Evolutionary conservation across 495 filamentous ascomycete species (phyloP), one percentile per base, ranked within the genome.

Genomic region (Saxispiralis lemnorum): DNA sequence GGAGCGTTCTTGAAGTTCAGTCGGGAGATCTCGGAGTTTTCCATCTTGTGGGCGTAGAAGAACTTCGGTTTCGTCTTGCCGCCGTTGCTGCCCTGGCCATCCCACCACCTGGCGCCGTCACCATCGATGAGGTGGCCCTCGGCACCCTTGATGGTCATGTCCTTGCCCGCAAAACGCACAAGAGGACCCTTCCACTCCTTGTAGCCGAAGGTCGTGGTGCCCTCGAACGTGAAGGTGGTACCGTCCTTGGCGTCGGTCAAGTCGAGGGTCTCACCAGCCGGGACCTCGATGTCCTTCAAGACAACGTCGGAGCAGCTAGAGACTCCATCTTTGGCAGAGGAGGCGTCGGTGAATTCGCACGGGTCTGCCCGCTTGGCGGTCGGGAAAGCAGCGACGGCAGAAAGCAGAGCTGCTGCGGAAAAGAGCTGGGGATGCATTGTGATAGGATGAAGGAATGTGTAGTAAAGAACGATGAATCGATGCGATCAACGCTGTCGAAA

Each of bases 1-100:
- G 76, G 77, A 15, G 72, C 69, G 57, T 80, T 76, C 55, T 64
- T 55, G 50, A 72, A 57, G n/a, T 62, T 57, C 18, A 69, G 54
- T 30, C 58, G 59, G 7, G 41, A 55, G 55, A 70, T 70, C 38
- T 52, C 59, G 18, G 63, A 66, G 20, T 44, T 35, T 12, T 21
- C 44, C n/a, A 50, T 15, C 28, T 31, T 48, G 46, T 73, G 68
- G 18, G 66, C 68, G 44, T 65, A 65, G 58, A 74, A 70, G 56
- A 72, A 71, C 57, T 71, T 70, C 21, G 69, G 68, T 61, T 72
- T 74, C 7, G 58, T 69, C 58, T 67, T 68, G 41, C 69, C 70
- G 31, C 70, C 69, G 53, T 71, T 71, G 38, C 54, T 61, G 20
- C 70, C 69, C 53, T 69, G 45, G 41, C 59, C 51, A 48, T 74